Evolutionary conservation across 345 rosid species (phyloP), one percentile per base, ranked within the genome.

Genomic region (Gossypium anomalum): DNA sequence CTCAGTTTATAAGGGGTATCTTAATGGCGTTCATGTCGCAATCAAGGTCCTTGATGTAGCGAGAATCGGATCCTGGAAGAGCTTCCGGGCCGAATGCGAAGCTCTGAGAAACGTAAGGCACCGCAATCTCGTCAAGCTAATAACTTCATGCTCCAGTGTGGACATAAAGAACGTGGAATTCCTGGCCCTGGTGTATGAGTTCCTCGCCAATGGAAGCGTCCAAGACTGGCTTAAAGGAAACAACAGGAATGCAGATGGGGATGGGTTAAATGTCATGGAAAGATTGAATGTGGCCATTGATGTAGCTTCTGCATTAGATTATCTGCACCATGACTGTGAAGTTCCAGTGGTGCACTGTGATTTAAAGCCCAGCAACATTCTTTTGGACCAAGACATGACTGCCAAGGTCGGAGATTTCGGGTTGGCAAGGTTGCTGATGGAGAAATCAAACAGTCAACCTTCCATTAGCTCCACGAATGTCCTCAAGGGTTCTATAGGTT

Each of bases 321-420:
- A 89, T 77, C 71, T 87, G 66, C 92, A 89, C 74, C 75, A 85
- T 67, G 88, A 82, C 62, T 83, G 79, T 78, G 80, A 81, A 70
- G 56, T 73, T 67, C 83, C 83, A 17, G 82, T 89, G 48, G 85
- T 84, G n/a, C 93, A 89, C 79, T 85, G 93, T 76, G 90, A 89
- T 73, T 73, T 84, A 66, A 81, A 84, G 75, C 83, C 86, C 0
- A 70, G 76, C 78, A 84, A 84, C 72, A 66, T 79, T 78, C 83
- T 88, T 67, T 53, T 88, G 12, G 80, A 72, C 16, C 70, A 75
- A 53, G 82, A 88, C 23, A 83, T 87, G 89, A 81, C 80, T 70
- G 87, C 93, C 15, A 84, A 83, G 51, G 84, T 89, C 0, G 88
- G 87, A 3, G 93, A 89, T 66, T 87, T 87, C 14, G 88, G 90